Evolutionary conservation across 495 filamentous ascomycete species (phyloP).

Genomic region (Hyaloscypha bicolor): DNA sequence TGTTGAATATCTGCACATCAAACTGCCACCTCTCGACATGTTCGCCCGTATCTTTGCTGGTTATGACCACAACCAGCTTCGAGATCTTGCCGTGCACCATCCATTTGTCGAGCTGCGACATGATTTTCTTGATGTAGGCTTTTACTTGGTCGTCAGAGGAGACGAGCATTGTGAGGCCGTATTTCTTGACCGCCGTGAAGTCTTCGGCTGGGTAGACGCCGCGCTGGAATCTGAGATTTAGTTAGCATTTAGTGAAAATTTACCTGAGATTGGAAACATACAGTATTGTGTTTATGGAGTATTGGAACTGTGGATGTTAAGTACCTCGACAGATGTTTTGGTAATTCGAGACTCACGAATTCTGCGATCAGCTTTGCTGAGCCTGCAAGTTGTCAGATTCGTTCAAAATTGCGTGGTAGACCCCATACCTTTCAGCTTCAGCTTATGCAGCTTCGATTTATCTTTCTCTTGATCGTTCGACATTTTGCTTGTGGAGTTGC

Average conservation of each 20-base stretch:
- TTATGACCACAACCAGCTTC: slow-evolving; percentile 94
- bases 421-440: slow-evolving; percentile 78
- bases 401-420: not conserved
- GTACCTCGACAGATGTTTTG: not conserved
- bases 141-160: slow-evolving; percentile 97
- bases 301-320: slow-evolving; percentile 66
- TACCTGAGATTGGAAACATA: slow-evolving; percentile 32
- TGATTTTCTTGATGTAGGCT: slow-evolving; percentile 98
- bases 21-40: slow-evolving; percentile 98
- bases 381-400: slow-evolving; percentile 23
- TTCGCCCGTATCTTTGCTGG: slow-evolving; percentile 93
- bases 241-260: slow-evolving; percentile 14
- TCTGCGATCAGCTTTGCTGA: slow-evolving; percentile 90
- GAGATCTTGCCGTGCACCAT: slow-evolving; percentile 95
- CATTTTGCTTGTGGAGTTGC: slow-evolving; percentile 22
- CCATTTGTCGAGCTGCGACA: slow-evolving; percentile 94
- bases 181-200: slow-evolving; percentile 97
- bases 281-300: slow-evolving; percentile 95
- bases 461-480: slow-evolving; percentile 59
- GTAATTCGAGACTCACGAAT: slow-evolving; percentile 55
- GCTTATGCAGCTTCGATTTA: slow-evolving; percentile 90
- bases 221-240: slow-evolving; percentile 69
- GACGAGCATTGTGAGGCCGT: slow-evolving; percentile 97
- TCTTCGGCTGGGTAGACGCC: slow-evolving; percentile 98
- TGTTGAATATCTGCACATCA: slow-evolving; percentile 81